Percentiles rank a stretch among this genome's conserved stretches.
These are phyloP conservation scores for Boeremia exigua DNA, from an alignment of 2,329 filamentous ascomycete genomes.

Conservation along the genomic window DNA sequence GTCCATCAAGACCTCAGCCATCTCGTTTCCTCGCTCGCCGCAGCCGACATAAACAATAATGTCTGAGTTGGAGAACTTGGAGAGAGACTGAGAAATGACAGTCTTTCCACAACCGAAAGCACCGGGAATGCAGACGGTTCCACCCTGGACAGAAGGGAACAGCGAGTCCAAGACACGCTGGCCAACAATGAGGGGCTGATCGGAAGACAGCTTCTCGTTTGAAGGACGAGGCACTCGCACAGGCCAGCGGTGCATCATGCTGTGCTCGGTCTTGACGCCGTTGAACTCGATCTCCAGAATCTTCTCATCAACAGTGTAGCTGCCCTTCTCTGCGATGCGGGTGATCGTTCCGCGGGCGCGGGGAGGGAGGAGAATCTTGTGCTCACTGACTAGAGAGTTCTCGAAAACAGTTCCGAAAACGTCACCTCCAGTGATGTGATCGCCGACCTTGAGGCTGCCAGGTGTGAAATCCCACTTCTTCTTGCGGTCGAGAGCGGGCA, in stretches of 20 bases:
- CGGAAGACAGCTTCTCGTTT: constrained; percentile 88
- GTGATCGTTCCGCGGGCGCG: constrained; percentile 91
- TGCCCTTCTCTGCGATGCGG: constrained; percentile 84
- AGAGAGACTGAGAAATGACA: constrained; percentile 97
- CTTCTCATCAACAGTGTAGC: constrained; percentile 92
- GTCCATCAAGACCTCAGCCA: constrained; percentile 99
- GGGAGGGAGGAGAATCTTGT: constrained; percentile 91
- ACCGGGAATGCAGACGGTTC: constrained; percentile 96
- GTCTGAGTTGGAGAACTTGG: constrained; percentile 99
- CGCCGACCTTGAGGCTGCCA: constrained; percentile 83
- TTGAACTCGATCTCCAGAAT: constrained; percentile 97
- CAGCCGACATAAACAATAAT: constrained; percentile 96
- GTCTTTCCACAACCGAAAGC: constrained; percentile 99
- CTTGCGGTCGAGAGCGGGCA: constrained; percentile 84
- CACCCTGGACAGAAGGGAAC: constrained; percentile 95
- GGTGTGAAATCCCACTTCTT: constrained; percentile 98
- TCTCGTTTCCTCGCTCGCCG: constrained; percentile 96
- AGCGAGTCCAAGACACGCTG: constrained; percentile 96
- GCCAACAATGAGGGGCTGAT: constrained; percentile 92
- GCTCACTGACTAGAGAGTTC: constrained; percentile 91
- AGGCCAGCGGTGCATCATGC: constrained; percentile 99
- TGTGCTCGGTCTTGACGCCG: constrained; percentile 89
- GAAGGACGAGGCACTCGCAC: constrained; percentile 93
- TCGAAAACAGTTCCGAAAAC: constrained; percentile 95
- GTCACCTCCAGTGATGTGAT: constrained; percentile 95